phyloP scores from a whole-genome alignment of 768 basidiomycete species.

The Dentipellis fragilis region DNA sequence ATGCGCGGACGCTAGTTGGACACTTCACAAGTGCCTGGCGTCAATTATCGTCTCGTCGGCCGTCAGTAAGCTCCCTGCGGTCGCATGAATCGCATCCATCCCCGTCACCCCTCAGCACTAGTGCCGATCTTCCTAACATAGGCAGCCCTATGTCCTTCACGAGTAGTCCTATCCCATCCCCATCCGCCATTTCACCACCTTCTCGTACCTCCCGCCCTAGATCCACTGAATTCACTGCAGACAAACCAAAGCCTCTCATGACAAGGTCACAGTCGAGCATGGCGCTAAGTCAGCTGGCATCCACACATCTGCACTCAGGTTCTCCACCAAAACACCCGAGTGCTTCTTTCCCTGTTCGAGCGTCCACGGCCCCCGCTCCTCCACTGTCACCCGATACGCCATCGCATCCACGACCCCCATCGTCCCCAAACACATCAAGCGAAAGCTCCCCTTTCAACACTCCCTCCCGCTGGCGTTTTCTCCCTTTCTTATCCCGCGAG shows the following conservation, averaged over 20 bases:
- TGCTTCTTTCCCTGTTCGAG: not conserved
- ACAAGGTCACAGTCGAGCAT: constrained; percentile 1
- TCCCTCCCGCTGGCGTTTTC: constrained; percentile 9
- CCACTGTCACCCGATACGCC: not conserved
- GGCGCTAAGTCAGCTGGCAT: not conserved
- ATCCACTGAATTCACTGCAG: constrained; percentile 6
- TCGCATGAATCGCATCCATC: not conserved
- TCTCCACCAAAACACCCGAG: not conserved
- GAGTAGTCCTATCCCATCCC: not conserved
- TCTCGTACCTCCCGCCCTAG: constrained; percentile 1
- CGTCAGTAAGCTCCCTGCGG: constrained; percentile 6
- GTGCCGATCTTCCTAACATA: not conserved
- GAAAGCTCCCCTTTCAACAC: not conserved
- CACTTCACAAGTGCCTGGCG: constrained; percentile 16
- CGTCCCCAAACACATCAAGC: not conserved
- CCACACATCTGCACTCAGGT: not conserved
- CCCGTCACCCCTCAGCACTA: not conserved
- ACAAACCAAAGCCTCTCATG: not conserved
- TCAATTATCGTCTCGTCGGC: constrained; percentile 3
- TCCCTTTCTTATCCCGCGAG: constrained; percentile 10
- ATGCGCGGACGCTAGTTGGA: constrained; percentile 18
- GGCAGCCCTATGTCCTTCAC: not conserved
- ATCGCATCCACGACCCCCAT: not conserved
- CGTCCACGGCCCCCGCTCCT: constrained; percentile 1
- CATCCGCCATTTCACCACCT: not conserved